Conservation (phyloP, 2,329 filamentous ascomycete species). For the Phyllosticta capitalensis region DNA sequence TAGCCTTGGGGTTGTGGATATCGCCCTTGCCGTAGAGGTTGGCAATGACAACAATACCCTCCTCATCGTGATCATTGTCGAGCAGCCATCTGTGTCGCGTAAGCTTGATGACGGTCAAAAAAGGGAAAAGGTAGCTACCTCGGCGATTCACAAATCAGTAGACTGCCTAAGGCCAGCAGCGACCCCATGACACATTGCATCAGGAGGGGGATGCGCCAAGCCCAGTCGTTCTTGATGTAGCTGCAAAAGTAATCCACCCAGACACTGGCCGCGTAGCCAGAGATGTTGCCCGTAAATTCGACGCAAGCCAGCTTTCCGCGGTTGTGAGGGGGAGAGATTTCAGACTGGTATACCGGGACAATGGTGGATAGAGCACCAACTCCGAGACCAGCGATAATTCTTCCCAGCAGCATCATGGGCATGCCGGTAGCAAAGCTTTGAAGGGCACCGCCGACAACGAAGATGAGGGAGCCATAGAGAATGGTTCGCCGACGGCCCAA, state of each 20-base stretch:
- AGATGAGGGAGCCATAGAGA: constrained; percentile 84
- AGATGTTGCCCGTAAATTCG: constrained; percentile 95
- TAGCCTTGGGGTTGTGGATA: constrained; percentile 83
- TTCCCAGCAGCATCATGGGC: constrained; percentile 65
- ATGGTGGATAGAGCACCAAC: constrained; percentile 43
- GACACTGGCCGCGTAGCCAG: constrained; percentile 89
- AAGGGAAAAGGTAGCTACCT: constrained; percentile 46
- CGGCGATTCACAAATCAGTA: constrained; percentile 93
- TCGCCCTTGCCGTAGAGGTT: constrained; percentile 95
- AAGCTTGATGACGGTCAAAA: constrained; percentile 16
- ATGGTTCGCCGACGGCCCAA: constrained; percentile 86
- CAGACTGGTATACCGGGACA: constrained; percentile 45
- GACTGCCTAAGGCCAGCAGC: constrained; percentile 72
- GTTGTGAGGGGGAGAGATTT: constrained; percentile 82
- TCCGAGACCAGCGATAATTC: constrained; percentile 42
- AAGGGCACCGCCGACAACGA: constrained; percentile 71
- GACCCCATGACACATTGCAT: constrained; percentile 95
- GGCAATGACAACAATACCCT: constrained; percentile 95
- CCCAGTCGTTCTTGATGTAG: constrained; percentile 72
- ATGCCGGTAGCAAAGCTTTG: constrained; percentile 77
- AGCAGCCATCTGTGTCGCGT: constrained; percentile 67
- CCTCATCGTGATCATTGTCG: constrained; percentile 95
- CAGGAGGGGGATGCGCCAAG: constrained; percentile 81
- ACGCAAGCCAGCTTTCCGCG: constrained; percentile 93
- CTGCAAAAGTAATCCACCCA: constrained; percentile 99